Conservation (phyloP, 2,329 filamentous ascomycete genomes). For the Ceratocystis lukuohia region DNA sequence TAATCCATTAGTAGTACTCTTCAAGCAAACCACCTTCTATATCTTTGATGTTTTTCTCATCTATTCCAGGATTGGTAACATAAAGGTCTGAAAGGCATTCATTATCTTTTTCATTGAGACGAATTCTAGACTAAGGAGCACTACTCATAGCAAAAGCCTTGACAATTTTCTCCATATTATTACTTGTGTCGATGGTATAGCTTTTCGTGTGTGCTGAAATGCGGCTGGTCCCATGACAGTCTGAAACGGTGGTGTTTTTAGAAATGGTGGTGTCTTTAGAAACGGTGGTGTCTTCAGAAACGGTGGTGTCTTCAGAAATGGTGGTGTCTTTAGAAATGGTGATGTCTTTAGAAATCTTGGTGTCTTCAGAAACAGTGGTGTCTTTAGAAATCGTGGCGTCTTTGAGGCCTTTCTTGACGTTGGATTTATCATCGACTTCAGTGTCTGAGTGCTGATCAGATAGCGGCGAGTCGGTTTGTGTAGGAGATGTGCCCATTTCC, state of each 20-base stretch:
- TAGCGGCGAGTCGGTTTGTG: not conserved
- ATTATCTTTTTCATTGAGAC: too few relatives aligned
- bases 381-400: too few relatives aligned
- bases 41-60: too few relatives aligned
- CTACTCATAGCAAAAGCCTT: not conserved
- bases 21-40: too few relatives aligned
- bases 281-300: too few relatives aligned
- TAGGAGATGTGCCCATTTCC: not conserved
- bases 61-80: too few relatives aligned
- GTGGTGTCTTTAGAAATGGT: conserved; percentile 22
- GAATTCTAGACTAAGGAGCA: too few relatives aligned
- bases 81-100: too few relatives aligned
- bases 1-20: too few relatives aligned
- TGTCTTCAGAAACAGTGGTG: too few relatives aligned
- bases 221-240: conserved; percentile 23
- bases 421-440: conserved; percentile 23
- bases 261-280: too few relatives aligned
- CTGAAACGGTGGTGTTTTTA: conserved; percentile 21
- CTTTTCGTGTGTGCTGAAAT: conserved; percentile 22
- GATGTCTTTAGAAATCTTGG: conserved; percentile 15
- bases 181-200: not conserved
- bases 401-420: conserved; percentile 24
- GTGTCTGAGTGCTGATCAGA: conserved; percentile 5
- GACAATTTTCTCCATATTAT: too few relatives aligned
- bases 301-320: conserved; percentile 15